Evolutionary conservation across 2,329 filamentous ascomycete species (phyloP), one percentile per base, ranked within the genome.

Genomic region (Aspergillus ustus): DNA sequence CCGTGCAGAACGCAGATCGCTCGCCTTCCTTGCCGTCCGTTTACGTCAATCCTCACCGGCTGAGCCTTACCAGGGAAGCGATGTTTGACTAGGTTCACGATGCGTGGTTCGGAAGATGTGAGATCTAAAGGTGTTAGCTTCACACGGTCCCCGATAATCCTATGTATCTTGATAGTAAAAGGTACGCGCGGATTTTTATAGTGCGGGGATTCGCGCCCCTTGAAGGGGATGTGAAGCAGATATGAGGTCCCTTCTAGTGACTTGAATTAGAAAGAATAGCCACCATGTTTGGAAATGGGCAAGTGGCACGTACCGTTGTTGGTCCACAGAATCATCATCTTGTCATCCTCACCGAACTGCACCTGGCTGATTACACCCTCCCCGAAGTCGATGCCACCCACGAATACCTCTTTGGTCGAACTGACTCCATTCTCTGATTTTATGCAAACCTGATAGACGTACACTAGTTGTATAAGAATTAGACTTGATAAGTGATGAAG

Each of bases 261-360:
- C 28, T 17, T 49, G 29, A 58, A 37, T 56, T 63, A 59, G 52
- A 29, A 29, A 45, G 22, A 17, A 22, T 17, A 46, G 20, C 3
- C 4, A 7, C 31, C 15, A 11, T 7, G 40, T 15, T 28, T 3
- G 5, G 25, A 20, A 53, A 4, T 40, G 2, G 2, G 20, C 37
- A 43, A 22, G 17, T 1, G 19, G 45, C 51, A 60, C 67, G 67
- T 71, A 77, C 77, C 69, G 22, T 65, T 59, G 37, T 72, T 70
- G 48, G 72, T 70, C 75, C 83, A 85, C 2, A 93, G 81, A 1
- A 91, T 67, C 57, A 92, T 80, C 1, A 93, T 72, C 0, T 78
- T 81, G 13, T 82, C 75, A 59, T 90, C 85, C 67, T 89, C 83
- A 48, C 91, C 82, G 69, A 93, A 92, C 70, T 89, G 88, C 15